These are phyloP conservation scores for Fonsecaea nubica DNA, from an alignment of 2,329 filamentous ascomycete genomes.

Conservation along the genomic window DNA sequence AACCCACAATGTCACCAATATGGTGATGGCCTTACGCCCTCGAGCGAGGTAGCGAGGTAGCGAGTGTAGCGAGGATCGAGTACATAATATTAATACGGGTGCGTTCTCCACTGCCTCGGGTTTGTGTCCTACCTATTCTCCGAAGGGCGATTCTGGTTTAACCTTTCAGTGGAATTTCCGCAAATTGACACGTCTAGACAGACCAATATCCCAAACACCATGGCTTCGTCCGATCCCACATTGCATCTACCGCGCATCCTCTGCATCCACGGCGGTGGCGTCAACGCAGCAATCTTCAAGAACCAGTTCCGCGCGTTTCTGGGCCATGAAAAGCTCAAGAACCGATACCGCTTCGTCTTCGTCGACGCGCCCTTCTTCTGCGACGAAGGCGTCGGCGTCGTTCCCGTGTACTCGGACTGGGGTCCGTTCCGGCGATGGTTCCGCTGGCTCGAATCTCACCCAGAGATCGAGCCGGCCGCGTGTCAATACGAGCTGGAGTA, in stretches of 20 bases:
- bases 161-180: background rate
- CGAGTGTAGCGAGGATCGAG: too few species aligned
- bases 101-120: background rate
- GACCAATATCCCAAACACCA: background rate
- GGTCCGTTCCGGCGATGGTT: constrained; percentile 72
- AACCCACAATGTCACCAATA: background rate
- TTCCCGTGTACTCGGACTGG: constrained; percentile 65
- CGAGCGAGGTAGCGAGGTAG: too few species aligned
- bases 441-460: constrained; percentile 66
- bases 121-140: background rate
- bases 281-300: constrained; percentile 73
- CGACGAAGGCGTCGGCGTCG: constrained; percentile 42
- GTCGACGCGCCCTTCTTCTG: constrained; percentile 72
- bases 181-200: background rate
- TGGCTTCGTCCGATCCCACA: constrained; percentile 35
- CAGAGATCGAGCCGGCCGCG: constrained; percentile 56
- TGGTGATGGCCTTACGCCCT: background rate
- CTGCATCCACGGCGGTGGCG: constrained; percentile 81
- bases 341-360: constrained; percentile 73
- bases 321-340: constrained; percentile 52
- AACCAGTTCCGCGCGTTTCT: constrained; percentile 68
- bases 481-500: constrained; percentile 52
- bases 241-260: constrained; percentile 69
- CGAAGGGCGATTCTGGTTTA: background rate
- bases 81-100: too few species aligned